Conservation (phyloP, 2,329 filamentous ascomycete species). For the Neurospora sp. region DNA sequence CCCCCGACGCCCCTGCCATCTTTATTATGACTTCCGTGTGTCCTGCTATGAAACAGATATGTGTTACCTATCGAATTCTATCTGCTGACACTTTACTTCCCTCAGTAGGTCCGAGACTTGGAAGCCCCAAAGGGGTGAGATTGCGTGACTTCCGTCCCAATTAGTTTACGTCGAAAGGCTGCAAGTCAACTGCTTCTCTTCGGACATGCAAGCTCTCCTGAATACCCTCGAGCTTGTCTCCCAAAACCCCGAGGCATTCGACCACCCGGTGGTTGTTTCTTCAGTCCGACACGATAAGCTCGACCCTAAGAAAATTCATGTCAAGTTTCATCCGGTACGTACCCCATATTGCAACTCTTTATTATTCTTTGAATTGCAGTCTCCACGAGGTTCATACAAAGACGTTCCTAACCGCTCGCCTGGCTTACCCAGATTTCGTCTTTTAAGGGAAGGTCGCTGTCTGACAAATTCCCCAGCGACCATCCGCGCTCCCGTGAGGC, state of each 20-base stretch:
- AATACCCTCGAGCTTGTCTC: too few species aligned
- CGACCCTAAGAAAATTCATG: not conserved
- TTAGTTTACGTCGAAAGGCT: too few species aligned
- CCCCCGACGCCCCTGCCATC: not conserved
- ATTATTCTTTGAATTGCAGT: not conserved
- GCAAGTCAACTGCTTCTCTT: too few species aligned
- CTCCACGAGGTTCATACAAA: not conserved
- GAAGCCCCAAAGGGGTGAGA: not conserved
- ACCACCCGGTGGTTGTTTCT: not conserved
- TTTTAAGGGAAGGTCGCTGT: not conserved
- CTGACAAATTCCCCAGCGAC: not conserved
- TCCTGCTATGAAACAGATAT: not conserved
- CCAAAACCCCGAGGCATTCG: not conserved
- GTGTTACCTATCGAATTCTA: not conserved
- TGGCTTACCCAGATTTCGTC: not conserved
- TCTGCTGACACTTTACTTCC: not conserved
- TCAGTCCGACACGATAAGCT: not conserved
- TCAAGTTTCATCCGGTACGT: not conserved
- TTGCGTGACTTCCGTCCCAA: not conserved
- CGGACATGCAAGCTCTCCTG: too few species aligned
- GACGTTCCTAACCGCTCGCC: not conserved
- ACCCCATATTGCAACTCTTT: not conserved
- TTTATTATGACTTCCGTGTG: not conserved
- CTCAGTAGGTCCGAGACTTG: not conserved
- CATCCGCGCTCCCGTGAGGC: not conserved